Conservation (phyloP, 352 stramenopile species). For the Pythium sukuiense region DNA sequence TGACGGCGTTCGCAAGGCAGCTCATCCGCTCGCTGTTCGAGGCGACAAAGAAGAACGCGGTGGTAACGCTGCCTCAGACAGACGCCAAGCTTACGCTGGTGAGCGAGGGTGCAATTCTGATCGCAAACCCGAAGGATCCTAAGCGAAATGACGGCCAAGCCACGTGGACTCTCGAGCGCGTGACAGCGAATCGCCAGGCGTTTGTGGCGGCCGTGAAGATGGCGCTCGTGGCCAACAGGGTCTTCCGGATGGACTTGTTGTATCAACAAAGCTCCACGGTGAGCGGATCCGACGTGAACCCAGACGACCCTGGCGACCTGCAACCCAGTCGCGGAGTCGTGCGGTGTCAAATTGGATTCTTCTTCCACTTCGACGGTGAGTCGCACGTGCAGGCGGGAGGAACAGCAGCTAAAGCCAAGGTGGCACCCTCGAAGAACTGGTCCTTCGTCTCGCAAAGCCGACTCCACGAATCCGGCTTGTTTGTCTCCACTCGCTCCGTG, state of each 20-base stretch:
- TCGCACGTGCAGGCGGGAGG: neutral
- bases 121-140: conserved; percentile 26
- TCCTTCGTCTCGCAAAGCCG: neutral
- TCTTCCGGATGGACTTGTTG: conserved; percentile 29
- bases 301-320: neutral
- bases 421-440: neutral
- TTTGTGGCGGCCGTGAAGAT: conserved; percentile 51
- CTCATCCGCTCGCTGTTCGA: conserved; percentile 46
- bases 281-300: neutral
- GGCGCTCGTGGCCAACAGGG: conserved; percentile 35
- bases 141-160: neutral
- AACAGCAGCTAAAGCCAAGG: neutral
- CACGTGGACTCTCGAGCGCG: conserved; percentile 31
- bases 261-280: neutral
- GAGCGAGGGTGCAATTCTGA: conserved; percentile 1
- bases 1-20: conserved; percentile 52
- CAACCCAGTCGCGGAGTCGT: neutral
- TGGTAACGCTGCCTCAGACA: neutral
- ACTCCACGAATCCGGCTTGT: neutral
- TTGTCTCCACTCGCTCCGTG: neutral
- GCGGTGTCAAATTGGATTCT: conserved; percentile 30
- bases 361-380: conserved; percentile 43
- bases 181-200: conserved; percentile 31
- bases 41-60: conserved; percentile 18
- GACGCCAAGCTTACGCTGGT: conserved; percentile 18